phyloP scores from a whole-genome alignment of 257 asterid species.

The Euphrasia confusa region DNA sequence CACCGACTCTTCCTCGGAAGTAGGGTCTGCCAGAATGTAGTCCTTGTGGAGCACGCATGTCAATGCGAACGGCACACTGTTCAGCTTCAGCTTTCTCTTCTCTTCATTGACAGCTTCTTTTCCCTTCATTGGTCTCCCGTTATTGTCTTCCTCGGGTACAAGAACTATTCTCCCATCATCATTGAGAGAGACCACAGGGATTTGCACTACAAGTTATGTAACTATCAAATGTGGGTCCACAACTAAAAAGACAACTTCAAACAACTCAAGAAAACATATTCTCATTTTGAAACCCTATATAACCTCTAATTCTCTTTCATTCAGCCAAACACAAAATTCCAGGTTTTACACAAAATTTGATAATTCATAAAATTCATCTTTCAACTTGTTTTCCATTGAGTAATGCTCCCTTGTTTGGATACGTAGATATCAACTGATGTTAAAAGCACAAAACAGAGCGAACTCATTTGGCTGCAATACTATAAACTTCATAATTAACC shows the following conservation, averaged over 20 bases:
- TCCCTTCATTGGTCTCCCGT: constrained; percentile 54
- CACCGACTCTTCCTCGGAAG: constrained; percentile 89
- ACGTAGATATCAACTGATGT: background rate
- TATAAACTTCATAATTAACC: constrained; percentile 2
- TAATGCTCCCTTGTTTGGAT: background rate
- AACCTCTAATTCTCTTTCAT: constrained; percentile 79
- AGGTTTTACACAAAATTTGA: too few relatives aligned
- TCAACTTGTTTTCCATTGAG: background rate
- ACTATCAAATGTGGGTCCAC: too few relatives aligned
- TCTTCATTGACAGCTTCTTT: constrained; percentile 66
- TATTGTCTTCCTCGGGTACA: constrained; percentile 51
- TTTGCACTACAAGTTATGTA: constrained; percentile 56
- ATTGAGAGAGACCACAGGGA: constrained; percentile 71
- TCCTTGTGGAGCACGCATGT: constrained; percentile 85
- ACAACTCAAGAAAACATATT: too few relatives aligned
- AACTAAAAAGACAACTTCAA: too few relatives aligned
- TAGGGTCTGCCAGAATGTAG: constrained; percentile 90
- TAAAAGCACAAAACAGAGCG: constrained; percentile 1
- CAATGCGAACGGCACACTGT: constrained; percentile 52
- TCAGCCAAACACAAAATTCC: constrained; percentile 22
- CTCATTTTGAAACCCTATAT: constrained; percentile 24
- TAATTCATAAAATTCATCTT: background rate
- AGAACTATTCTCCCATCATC: constrained; percentile 83
- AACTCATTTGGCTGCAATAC: background rate
- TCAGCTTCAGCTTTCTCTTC: constrained; percentile 68